Percentiles rank a stretch among this genome's conserved stretches.
Conservation (phyloP, 495 filamentous ascomycete genomes). For the Trichoderma parareesei region DNA sequence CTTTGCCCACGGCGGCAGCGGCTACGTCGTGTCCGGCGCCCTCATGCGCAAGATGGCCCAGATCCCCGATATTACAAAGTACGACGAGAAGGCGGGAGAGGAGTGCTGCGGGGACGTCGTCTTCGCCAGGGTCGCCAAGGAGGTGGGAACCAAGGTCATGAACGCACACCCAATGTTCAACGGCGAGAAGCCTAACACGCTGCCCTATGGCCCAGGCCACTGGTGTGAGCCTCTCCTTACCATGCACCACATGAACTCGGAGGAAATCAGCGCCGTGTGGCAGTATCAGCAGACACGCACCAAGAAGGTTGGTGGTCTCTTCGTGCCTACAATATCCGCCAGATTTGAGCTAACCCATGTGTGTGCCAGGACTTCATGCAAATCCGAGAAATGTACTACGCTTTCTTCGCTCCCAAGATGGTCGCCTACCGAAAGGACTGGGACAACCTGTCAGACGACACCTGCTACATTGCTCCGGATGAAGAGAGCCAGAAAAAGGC, state of each 20-base stretch:
- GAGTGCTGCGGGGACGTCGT: conserved; percentile 67
- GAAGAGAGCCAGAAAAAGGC: conserved; percentile 19
- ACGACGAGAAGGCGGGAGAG: conserved; percentile 44
- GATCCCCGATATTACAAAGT: conserved; percentile 34
- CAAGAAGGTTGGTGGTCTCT: background rate
- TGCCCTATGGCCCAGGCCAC: conserved; percentile 42
- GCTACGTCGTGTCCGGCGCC: conserved; percentile 54
- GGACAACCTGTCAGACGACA: conserved; percentile 37
- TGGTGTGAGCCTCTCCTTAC: conserved; percentile 55
- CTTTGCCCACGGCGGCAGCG: conserved; percentile 63
- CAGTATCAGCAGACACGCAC: conserved; percentile 47
- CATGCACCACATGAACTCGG: conserved; percentile 49
- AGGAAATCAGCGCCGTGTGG: conserved; percentile 50
- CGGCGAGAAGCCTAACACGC: conserved; percentile 42
- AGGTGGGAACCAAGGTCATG: conserved; percentile 23
- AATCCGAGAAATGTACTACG: conserved; percentile 34
- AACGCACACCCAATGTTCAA: conserved; percentile 49
- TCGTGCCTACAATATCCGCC: background rate
- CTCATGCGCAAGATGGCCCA: conserved; percentile 42
- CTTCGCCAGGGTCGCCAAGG: conserved; percentile 48
- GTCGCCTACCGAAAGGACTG: conserved; percentile 30
- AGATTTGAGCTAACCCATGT: background rate
- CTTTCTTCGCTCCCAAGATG: conserved; percentile 29
- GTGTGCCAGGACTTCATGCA: conserved; percentile 23
- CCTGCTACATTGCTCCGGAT: conserved; percentile 28